These are phyloP conservation scores for Rhizopogon vesiculosus DNA, from an alignment of 768 basidiomycete genomes.

Conservation along the genomic window DNA sequence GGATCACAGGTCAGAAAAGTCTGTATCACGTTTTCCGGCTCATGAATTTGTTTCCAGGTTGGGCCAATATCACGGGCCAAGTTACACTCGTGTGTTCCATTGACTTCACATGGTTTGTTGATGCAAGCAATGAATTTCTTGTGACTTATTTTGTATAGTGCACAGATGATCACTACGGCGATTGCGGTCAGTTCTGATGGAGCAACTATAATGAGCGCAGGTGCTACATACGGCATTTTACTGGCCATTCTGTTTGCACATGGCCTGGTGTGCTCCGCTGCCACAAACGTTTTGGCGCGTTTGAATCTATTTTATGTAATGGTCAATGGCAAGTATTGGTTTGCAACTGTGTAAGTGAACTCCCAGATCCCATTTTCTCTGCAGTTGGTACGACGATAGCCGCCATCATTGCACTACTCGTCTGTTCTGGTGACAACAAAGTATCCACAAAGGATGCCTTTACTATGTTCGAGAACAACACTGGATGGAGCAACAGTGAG, in stretches of 20 bases:
- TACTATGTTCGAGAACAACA: constrained; percentile 66
- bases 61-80: constrained; percentile 74
- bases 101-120: constrained; percentile 59
- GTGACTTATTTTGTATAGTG: constrained; percentile 30
- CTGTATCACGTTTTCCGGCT: background rate
- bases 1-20: constrained; percentile 43
- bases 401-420: constrained; percentile 56
- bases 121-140: background rate
- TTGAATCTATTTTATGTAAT: constrained; percentile 68
- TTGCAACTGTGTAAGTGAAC: background rate
- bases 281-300: constrained; percentile 58
- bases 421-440: constrained; percentile 47
- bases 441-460: constrained; percentile 70
- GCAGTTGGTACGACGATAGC: constrained; percentile 63
- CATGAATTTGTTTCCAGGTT: constrained; percentile 42
- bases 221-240: constrained; percentile 65
- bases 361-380: background rate
- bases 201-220: constrained; percentile 42
- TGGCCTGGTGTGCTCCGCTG: constrained; percentile 67
- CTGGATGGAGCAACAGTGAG: constrained; percentile 61
- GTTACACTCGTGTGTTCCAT: constrained; percentile 69
- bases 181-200: constrained; percentile 59
- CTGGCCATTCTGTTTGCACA: constrained; percentile 61
- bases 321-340: constrained; percentile 47
- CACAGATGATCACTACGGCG: constrained; percentile 74